Base-by-base conservation (phyloP, 495 filamentous ascomycete genomes). In the Lichenothelia convexa region DNA sequence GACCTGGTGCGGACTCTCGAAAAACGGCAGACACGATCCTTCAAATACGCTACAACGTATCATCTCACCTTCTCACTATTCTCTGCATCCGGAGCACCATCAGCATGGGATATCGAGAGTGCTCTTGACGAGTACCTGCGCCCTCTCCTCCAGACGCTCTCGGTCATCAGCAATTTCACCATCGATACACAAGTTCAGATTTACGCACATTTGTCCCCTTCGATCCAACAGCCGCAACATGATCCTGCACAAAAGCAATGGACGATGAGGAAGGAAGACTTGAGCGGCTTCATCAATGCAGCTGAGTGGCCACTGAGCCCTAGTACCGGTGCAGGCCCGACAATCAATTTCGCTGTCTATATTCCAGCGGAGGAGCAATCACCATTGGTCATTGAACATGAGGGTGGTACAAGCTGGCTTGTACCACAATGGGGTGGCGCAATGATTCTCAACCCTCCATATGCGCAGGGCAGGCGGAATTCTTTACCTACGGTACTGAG, bases 361-460 rank as follows among this genome's bases (percentile, higher is more conserved):
- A 73, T 92, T 8, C 76, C 78, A 4, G 54, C 64, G 18, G 54
- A 57, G n/a, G 53, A 57, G 3, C 69, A 72, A 36, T 64, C 69
- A 0, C 78, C 78, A 9, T 62, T 80, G 30, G 65, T 78, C 9
- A 69, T 83, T 30, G 71, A 75, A 45, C 72, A 72, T 20, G 71
- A 68, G 34, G 68, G 70, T n/a, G 79, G 75, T 1, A 85, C 78
- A 24, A 89, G 81, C 38, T 97, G 86, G 80, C 64, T 95, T 32
- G 74, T 95, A 15, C 91, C 91, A 0, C 89, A 97, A 62, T 95
- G 91, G 91, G 89, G 89, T 35, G 83, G 86, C 7, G 80, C 94
- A 11, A 73, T 76, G 50, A 74, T 94, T 32, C 58, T 92, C 27
- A 80, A 87, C 29, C 39, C 51, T 36, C 7, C 54, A 52, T 32